Conservation (phyloP, 306 rosid species). For the Vigna mungo region DNA sequence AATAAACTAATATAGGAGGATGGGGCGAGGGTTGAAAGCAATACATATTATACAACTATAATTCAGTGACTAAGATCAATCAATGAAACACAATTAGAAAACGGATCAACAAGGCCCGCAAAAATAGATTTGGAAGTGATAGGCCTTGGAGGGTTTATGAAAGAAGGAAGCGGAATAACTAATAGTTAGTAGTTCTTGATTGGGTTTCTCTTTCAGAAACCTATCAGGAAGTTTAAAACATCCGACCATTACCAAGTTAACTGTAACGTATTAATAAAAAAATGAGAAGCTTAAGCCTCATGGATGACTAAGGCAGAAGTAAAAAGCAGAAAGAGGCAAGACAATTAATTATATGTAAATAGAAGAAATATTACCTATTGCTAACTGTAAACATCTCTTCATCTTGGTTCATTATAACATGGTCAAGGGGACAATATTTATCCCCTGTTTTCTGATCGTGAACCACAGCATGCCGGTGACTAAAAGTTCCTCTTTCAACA, state of each 20-base stretch:
- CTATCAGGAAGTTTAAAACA: background rate
- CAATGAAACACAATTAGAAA: background rate
- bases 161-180: too few relatives aligned
- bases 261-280: conserved; percentile 13
- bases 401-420: conserved; percentile 82
- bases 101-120: background rate
- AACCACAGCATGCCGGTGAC: conserved; percentile 93
- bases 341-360: background rate
- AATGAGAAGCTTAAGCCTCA: background rate
- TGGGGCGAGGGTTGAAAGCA: background rate
- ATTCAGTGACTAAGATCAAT: background rate
- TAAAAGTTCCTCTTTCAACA: conserved; percentile 97
- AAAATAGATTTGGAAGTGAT: conserved; percentile 10
- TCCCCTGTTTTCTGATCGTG: conserved; percentile 94
- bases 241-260: background rate
- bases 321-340: conserved; percentile 5
- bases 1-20: too few relatives aligned
- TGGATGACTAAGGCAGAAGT: background rate
- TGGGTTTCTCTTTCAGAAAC: too few relatives aligned
- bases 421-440: conserved; percentile 84
- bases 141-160: too few relatives aligned
- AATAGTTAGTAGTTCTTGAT: too few relatives aligned
- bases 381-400: conserved; percentile 97
- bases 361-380: conserved; percentile 74
- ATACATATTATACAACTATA: background rate